Conservation (phyloP, 2,329 filamentous ascomycete genomes). For the Nannizzia gypsea region DNA sequence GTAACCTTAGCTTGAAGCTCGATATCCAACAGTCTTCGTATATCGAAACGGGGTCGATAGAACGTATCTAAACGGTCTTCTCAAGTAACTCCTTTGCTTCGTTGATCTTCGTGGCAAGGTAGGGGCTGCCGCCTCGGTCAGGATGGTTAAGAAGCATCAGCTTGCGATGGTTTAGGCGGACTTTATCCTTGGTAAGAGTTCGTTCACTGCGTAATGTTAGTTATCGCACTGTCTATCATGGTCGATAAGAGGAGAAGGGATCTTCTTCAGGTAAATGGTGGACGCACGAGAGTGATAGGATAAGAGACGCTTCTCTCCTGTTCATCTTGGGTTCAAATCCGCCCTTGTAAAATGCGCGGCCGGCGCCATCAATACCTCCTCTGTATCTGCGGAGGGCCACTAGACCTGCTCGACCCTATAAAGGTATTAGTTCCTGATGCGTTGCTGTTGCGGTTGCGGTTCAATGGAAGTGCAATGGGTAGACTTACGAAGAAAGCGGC, state of each 20-base stretch:
- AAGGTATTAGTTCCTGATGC: slow-evolving; percentile 1
- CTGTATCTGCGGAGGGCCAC: slow-evolving; percentile 77
- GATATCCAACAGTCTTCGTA: background rate
- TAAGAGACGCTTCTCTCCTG: slow-evolving; percentile 76
- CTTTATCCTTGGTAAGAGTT: slow-evolving; percentile 75
- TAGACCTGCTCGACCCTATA: slow-evolving; percentile 77
- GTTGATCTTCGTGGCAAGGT: slow-evolving; percentile 94
- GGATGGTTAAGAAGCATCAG: slow-evolving; percentile 98
- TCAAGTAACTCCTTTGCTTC: slow-evolving; percentile 95
- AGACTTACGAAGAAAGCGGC: slow-evolving; percentile 67
- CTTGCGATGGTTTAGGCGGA: slow-evolving; percentile 88
- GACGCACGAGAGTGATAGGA: slow-evolving; percentile 74
- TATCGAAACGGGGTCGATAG: no score
- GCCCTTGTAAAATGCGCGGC: slow-evolving; percentile 93
- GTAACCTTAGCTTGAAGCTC: background rate
- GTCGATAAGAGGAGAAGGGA: background rate
- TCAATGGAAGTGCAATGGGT: background rate
- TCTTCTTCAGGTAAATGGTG: background rate
- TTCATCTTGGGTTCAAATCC: slow-evolving; percentile 97
- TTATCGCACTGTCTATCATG: background rate
- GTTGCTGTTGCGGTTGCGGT: slow-evolving; percentile 7
- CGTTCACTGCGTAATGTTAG: slow-evolving; percentile 54
- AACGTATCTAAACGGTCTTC: slow-evolving; percentile 39
- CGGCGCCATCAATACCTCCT: slow-evolving; percentile 57
- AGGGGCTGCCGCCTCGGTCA: slow-evolving; percentile 91